Conservation (phyloP, 306 rosid genomes). For the Trifolium repens region DNA sequence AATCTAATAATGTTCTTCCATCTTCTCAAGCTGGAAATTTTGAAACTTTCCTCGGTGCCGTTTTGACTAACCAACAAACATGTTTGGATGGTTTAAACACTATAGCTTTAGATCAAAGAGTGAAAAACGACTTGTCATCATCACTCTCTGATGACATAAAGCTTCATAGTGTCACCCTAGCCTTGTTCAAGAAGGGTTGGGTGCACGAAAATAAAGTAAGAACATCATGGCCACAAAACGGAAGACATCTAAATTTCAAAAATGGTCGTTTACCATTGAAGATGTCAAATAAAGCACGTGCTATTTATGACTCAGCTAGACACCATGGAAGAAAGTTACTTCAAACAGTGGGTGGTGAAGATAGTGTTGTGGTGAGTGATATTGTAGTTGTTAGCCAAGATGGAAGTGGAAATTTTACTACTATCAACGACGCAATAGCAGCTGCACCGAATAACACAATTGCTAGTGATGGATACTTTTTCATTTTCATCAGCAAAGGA, state of each 20-base stretch:
- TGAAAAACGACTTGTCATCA: constrained; percentile 43
- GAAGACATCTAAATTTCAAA: constrained; percentile 34
- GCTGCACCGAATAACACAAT: constrained; percentile 72
- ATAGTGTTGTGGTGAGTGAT: constrained; percentile 52
- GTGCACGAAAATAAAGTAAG: constrained; percentile 51
- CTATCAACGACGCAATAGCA: constrained; percentile 64
- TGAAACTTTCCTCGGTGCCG: constrained; percentile 64
- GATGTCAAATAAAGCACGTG: constrained; percentile 54
- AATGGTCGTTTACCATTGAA: constrained; percentile 47
- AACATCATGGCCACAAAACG: constrained; percentile 48
- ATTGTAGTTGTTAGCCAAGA: constrained; percentile 67
- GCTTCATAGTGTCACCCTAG: constrained; percentile 68
- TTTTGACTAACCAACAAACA: constrained; percentile 75
- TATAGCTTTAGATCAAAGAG: constrained; percentile 51
- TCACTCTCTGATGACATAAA: constrained; percentile 62
- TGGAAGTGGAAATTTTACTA: constrained; percentile 71
- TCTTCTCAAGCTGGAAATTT: constrained; percentile 59
- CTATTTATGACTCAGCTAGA: constrained; percentile 56
- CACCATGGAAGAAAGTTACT: constrained; percentile 59
- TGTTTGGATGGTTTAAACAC: constrained; percentile 70
- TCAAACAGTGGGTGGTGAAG: background rate
- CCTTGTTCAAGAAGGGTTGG: constrained; percentile 68
- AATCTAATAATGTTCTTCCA: constrained; percentile 45
- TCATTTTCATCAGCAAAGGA: constrained; percentile 61
- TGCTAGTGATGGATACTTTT: constrained; percentile 56